phyloP scores from a whole-genome alignment of 192 early-diverging fungal species.

The Entomortierella parvispora region DNA sequence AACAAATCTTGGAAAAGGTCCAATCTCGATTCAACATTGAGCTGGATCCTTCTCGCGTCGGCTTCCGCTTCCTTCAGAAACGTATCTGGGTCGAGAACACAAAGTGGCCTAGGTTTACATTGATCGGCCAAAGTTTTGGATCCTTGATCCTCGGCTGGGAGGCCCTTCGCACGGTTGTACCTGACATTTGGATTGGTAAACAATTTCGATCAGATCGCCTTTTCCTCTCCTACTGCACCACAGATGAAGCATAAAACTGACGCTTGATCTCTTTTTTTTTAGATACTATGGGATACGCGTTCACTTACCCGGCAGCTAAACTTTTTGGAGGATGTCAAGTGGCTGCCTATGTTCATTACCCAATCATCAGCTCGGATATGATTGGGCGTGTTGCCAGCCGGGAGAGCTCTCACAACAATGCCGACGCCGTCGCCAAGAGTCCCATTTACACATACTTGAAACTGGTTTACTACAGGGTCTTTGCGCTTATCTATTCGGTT shows the following conservation, averaged over 20 bases:
- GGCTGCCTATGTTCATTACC: constrained; percentile 95
- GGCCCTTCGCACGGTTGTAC: constrained; percentile 70
- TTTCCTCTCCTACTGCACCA: too few relatives aligned
- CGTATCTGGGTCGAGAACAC: constrained; percentile 77
- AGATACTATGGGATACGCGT: constrained; percentile 97
- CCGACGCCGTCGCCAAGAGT: constrained; percentile 63
- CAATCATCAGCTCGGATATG: constrained; percentile 82
- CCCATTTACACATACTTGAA: constrained; percentile 67
- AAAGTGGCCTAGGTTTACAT: constrained; percentile 79
- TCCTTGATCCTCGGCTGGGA: constrained; percentile 82
- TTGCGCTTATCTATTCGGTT: constrained; percentile 80
- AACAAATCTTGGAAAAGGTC: constrained; percentile 70
- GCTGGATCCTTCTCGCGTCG: constrained; percentile 63
- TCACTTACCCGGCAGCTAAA: constrained; percentile 86
- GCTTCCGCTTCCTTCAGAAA: constrained; percentile 70
- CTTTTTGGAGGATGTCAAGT: constrained; percentile 67
- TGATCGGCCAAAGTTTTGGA: constrained; percentile 88
- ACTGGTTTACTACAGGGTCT: constrained; percentile 83
- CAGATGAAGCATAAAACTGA: background rate
- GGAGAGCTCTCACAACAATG: constrained; percentile 70
- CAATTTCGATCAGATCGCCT: too few relatives aligned
- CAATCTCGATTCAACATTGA: constrained; percentile 76
- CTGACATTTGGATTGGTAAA: constrained; percentile 87
- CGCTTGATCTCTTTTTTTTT: background rate
- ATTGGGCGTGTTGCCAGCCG: constrained; percentile 42